These are phyloP conservation scores for Houttuynia cordata DNA, from an alignment of 164 flowering plant species.

Conservation along the genomic window DNA sequence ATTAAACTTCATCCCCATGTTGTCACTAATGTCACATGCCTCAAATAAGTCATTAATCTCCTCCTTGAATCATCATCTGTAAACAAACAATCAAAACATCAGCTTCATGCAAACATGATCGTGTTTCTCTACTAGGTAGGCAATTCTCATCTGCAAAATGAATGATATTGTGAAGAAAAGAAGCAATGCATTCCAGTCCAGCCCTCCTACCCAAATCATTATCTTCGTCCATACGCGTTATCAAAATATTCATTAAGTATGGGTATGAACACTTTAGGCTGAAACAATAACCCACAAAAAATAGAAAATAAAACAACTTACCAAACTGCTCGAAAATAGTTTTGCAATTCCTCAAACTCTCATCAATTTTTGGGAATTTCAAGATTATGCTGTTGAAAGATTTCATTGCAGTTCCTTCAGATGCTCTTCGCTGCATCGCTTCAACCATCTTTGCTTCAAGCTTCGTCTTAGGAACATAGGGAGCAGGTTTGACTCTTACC, in stretches of 20 bases:
- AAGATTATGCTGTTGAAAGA: slow-evolving; percentile 75
- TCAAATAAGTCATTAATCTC: slow-evolving; percentile 71
- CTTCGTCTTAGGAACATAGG: slow-evolving; percentile 41
- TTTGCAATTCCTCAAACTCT: slow-evolving; percentile 72
- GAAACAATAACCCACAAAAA: too few relatives aligned
- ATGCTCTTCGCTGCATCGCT: slow-evolving; percentile 60
- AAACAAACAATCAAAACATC: neutral
- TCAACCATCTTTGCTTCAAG: slow-evolving; percentile 83
- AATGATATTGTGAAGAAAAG: too few relatives aligned
- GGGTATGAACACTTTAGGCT: too few relatives aligned
- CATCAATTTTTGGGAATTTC: slow-evolving; percentile 85
- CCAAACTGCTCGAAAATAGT: slow-evolving; percentile 71
- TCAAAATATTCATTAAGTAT: too few relatives aligned
- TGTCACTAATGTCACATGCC: slow-evolving; percentile 76
- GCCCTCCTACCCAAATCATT: too few relatives aligned
- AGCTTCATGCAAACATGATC: neutral
- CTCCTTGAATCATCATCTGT: slow-evolving; percentile 79
- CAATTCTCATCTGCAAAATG: neutral
- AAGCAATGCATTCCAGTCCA: too few relatives aligned
- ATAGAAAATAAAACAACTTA: slow-evolving; percentile 11
- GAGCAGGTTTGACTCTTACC: slow-evolving; percentile 37
- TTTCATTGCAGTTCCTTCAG: slow-evolving; percentile 50
- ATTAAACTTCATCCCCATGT: slow-evolving; percentile 72
- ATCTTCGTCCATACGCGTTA: too few relatives aligned
- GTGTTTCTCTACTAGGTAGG: neutral